Evolutionary conservation across 2,329 filamentous ascomycete species (phyloP), one percentile per base, ranked within the genome.

Genomic region (Diaporthe citriasiana): DNA sequence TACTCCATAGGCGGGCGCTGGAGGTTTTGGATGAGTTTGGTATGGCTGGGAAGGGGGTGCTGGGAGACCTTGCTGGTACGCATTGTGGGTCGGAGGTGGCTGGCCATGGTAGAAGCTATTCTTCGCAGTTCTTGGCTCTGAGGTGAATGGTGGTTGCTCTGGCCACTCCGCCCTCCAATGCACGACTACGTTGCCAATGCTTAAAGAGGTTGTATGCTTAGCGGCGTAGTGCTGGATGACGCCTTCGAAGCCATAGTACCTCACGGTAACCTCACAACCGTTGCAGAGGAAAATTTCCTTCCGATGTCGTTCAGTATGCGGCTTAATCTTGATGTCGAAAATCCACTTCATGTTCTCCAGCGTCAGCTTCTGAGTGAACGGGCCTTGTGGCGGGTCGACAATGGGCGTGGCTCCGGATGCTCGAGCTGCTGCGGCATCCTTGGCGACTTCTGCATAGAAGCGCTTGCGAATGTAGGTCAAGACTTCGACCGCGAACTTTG

Each of bases 311-410:
- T 94, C 92, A 3, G 92, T 94, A 71, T 90, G 83, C 33, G 90
- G 90, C 79, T 91, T 94, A 80, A 97, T 87, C 81, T 94, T 95
- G 77, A 89, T 90, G 79, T 95, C 93, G 80, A 93, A 95, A 40
- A 95, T 85, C 91, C 93, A 96, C 82, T 93, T 95, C 93, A 97
- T 95, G 79, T 95, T 95, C 80, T 96, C 94, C 77, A 97, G 83
- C 1, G 92, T 93, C 70, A 96, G 85, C 79, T 88, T 92, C 80
- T 90, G 87, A 35, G 87, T 90, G 77, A 87, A 89, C 9, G 89
- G 86, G 0, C 87, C 89, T 75, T 88, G 84, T 2, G 85, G 83
- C 10, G 87, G 86, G 75, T 92, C 89, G 13, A 80, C 71, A 38
- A 82, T 78, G 6, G 85, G 85, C 72, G 84, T 76, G 76, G 82